A percentile compares a stretch with the other conserved stretches of the same genome.
These are phyloP conservation scores for Fraxinus ornus DNA, from an alignment of 305 asterid genomes.

Conservation along the genomic window DNA sequence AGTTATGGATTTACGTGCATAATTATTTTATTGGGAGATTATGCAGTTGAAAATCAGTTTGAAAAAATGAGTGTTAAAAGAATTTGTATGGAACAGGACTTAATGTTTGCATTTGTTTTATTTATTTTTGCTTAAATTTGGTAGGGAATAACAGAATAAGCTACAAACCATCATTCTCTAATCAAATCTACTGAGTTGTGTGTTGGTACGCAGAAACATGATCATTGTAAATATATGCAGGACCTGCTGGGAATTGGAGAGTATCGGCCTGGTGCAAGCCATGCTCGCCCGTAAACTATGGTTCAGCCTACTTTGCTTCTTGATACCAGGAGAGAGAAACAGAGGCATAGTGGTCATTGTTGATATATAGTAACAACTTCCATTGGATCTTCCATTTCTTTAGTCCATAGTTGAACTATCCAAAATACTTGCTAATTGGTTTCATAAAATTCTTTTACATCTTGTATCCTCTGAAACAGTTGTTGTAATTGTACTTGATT, in stretches of 20 bases:
- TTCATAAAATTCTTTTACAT: background rate
- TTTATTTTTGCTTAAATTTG: background rate
- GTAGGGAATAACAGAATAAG: background rate
- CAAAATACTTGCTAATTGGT: slow-evolving; percentile 11
- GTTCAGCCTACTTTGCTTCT: background rate
- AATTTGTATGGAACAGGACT: background rate
- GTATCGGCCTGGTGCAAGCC: slow-evolving; percentile 70
- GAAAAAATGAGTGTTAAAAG: background rate
- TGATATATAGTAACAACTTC: background rate
- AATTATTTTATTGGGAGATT: background rate
- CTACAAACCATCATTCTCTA: slow-evolving; percentile 4
- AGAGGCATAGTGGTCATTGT: background rate
- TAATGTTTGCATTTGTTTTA: background rate
- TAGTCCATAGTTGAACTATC: background rate
- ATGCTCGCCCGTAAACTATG: slow-evolving; percentile 33
- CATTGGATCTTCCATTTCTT: background rate
- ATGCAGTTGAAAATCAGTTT: background rate
- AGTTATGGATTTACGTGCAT: background rate
- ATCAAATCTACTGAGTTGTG: slow-evolving; percentile 5
- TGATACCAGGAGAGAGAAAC: background rate
- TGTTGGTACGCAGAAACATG: background rate
- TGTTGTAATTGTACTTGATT: slow-evolving; percentile 20
- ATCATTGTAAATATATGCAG: slow-evolving; percentile 43
- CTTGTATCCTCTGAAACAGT: slow-evolving; percentile 18
- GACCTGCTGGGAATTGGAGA: slow-evolving; percentile 98